Conservation (phyloP, 495 filamentous ascomycete genomes). For the Aspergillus hancockii region DNA sequence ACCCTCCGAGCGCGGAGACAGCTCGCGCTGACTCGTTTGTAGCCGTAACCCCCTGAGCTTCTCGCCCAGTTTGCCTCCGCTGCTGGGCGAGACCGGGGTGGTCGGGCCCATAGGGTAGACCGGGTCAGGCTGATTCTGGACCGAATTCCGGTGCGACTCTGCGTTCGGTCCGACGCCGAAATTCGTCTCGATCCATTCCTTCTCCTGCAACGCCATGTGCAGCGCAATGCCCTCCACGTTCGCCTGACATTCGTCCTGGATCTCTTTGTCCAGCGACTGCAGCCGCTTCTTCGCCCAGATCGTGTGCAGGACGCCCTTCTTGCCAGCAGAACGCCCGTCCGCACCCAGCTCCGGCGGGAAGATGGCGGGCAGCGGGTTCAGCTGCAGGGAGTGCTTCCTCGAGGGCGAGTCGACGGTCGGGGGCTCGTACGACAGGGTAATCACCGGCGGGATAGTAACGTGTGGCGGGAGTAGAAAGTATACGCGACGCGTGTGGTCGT, state of each 20-base stretch:
- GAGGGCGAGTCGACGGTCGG: conserved; percentile 10
- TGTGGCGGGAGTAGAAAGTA: conserved; percentile 75
- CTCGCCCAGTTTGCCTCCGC: conserved; percentile 64
- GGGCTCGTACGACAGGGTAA: conserved; percentile 57
- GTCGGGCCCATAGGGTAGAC: conserved; percentile 41
- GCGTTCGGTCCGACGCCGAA: conserved; percentile 59
- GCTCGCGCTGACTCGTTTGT: conserved; percentile 65
- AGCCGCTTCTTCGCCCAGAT: conserved; percentile 80
- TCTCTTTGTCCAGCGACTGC: conserved; percentile 70
- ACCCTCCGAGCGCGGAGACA: conserved; percentile 51
- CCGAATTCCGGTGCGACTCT: conserved; percentile 20
- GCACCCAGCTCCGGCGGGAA: conserved; percentile 71
- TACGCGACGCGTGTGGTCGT: conserved; percentile 58
- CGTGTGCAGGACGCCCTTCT: conserved; percentile 78
- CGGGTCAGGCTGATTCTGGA: conserved; percentile 19
- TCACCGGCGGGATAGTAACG: conserved; percentile 62
- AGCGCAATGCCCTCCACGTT: conserved; percentile 78
- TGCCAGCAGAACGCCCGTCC: conserved; percentile 64
- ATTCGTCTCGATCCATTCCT: conserved; percentile 76
- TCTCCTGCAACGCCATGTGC: conserved; percentile 78
- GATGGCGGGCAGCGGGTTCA: conserved; percentile 78
- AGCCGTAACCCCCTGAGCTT: conserved; percentile 76
- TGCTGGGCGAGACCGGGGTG: conserved; percentile 61
- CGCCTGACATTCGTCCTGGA: conserved; percentile 57
- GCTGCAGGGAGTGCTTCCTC: conserved; percentile 35